Conservation (phyloP, 106 monocot species). For the Posidonia australis region DNA sequence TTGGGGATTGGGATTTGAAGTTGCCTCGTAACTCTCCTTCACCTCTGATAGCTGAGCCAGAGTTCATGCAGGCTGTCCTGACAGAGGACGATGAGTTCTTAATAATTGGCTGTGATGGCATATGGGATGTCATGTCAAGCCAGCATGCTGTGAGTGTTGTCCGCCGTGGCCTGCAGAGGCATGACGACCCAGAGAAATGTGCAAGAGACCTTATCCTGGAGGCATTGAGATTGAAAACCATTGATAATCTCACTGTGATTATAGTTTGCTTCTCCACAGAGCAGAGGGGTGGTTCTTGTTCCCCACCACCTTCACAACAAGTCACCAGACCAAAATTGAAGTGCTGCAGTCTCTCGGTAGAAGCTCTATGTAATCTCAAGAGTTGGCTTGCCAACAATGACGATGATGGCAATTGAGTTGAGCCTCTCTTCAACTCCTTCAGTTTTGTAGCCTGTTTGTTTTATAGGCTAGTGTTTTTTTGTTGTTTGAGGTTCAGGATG, state of each 20-base stretch:
- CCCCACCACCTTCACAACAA: neutral
- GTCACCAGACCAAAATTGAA: constrained; percentile 10
- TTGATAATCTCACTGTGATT: constrained; percentile 60
- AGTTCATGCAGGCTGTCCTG: constrained; percentile 43
- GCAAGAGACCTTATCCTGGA: constrained; percentile 68
- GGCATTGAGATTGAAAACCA: constrained; percentile 65
- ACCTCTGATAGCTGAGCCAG: constrained; percentile 78
- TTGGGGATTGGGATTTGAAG: constrained; percentile 90
- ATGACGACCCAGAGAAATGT: constrained; percentile 60
- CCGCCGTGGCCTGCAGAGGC: constrained; percentile 65
- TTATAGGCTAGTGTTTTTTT: too few species aligned
- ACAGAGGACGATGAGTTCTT: constrained; percentile 84
- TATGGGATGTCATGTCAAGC: constrained; percentile 88
- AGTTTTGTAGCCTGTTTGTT: too few species aligned
- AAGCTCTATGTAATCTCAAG: constrained; percentile 39
- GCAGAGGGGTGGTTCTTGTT: neutral
- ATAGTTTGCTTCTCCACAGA: constrained; percentile 61
- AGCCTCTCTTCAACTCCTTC: too few species aligned
- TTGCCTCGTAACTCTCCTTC: constrained; percentile 39
- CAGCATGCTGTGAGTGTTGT: constrained; percentile 86
- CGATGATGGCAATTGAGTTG: neutral
- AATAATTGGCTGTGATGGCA: constrained; percentile 80
- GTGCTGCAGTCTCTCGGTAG: constrained; percentile 43
- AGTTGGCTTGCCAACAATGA: constrained; percentile 17
- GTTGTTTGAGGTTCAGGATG: too few species aligned